These are phyloP conservation scores for Hibiscus tridactylites DNA, from an alignment of 345 rosid species.

Conservation along the genomic window DNA sequence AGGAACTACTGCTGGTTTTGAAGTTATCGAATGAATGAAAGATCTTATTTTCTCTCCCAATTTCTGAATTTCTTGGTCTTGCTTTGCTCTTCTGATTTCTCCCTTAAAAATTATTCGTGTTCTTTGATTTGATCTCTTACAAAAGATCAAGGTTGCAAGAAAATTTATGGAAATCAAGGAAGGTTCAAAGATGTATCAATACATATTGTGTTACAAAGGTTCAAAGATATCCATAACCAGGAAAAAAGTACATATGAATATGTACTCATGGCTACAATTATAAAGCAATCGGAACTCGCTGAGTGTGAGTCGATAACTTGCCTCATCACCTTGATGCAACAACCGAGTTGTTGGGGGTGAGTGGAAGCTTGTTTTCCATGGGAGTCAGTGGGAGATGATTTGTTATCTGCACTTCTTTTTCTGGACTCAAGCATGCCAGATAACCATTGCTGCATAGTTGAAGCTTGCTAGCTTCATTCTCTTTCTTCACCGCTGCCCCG, in stretches of 20 bases:
- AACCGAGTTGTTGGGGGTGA: conserved; percentile 10
- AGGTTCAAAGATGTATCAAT: neutral
- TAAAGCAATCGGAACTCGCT: neutral
- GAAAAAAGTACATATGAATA: too few relatives aligned
- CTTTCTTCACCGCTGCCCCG: conserved; percentile 42
- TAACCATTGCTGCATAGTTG: conserved; percentile 40
- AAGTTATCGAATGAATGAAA: too few relatives aligned
- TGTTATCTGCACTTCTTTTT: conserved; percentile 23
- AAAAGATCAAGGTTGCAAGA: neutral
- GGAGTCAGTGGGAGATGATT: conserved; percentile 39
- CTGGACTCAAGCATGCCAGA: conserved; percentile 47
- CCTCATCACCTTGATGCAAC: neutral
- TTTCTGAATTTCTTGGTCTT: too few relatives aligned
- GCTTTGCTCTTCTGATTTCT: too few relatives aligned
- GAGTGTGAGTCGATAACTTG: neutral
- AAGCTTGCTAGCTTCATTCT: conserved; percentile 54
- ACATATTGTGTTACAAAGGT: too few relatives aligned
- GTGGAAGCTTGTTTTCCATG: conserved; percentile 47
- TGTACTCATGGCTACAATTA: too few relatives aligned
- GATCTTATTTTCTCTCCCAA: too few relatives aligned
- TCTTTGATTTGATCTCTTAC: too few relatives aligned
- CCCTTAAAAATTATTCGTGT: too few relatives aligned
- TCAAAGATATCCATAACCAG: too few relatives aligned
- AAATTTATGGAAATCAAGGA: neutral
- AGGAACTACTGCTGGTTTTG: too few relatives aligned